A percentile compares a stretch with the other conserved stretches of the same genome.
These are phyloP conservation scores for Penicillium sp. DNA, from an alignment of 2,329 filamentous ascomycete genomes.

Conservation along the genomic window DNA sequence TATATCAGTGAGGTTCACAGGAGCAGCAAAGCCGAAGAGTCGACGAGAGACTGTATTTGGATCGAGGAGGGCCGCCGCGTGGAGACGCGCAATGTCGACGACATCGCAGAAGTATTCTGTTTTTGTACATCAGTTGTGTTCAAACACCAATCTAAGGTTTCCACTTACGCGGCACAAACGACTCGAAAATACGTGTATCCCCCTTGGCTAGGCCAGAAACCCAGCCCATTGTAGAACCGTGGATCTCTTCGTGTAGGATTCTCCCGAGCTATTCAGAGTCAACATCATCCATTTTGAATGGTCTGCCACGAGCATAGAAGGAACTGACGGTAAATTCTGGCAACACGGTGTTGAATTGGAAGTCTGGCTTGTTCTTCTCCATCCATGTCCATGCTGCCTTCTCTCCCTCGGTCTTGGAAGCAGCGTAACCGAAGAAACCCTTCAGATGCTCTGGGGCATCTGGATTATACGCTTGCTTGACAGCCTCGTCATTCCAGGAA, in stretches of 20 bases:
- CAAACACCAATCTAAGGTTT: neutral
- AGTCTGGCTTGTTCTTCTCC: constrained; percentile 42
- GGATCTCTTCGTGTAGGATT: constrained; percentile 32
- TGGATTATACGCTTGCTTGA: constrained; percentile 36
- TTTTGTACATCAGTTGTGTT: neutral
- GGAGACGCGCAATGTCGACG: constrained; percentile 28
- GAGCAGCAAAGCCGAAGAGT: constrained; percentile 7
- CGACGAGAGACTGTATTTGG: constrained; percentile 3
- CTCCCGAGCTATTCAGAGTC: constrained; percentile 26
- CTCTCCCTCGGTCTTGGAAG: constrained; percentile 49
- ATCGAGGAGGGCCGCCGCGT: constrained; percentile 3
- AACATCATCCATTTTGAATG: neutral
- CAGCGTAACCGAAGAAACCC: constrained; percentile 39
- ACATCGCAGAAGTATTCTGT: constrained; percentile 21
- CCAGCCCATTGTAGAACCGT: constrained; percentile 17
- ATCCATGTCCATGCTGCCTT: constrained; percentile 48
- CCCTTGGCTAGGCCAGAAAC: constrained; percentile 10
- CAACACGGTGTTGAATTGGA: constrained; percentile 43
- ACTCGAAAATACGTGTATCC: neutral
- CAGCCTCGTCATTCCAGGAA: constrained; percentile 19
- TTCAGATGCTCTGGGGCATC: constrained; percentile 29
- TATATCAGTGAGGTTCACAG: constrained; percentile 6
- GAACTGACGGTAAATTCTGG: constrained; percentile 36
- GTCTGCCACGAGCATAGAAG: constrained; percentile 32
- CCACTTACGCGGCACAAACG: neutral